These are phyloP conservation scores for Pythium sukuiense DNA, from an alignment of 352 stramenopile genomes.

Conservation along the genomic window DNA sequence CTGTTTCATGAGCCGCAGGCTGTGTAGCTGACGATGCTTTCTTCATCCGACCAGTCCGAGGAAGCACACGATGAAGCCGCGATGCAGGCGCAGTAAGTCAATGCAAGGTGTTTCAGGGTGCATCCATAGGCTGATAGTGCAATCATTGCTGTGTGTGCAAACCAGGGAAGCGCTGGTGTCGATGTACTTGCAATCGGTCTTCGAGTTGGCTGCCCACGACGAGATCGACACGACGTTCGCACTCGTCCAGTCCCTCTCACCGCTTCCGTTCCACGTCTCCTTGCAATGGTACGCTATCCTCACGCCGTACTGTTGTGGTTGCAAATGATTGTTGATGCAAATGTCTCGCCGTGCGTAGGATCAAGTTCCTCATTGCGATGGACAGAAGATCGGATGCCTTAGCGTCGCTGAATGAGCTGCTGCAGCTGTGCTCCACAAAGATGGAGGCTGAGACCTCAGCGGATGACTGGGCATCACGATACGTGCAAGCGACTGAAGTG, in stretches of 20 bases:
- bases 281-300: conserved; percentile 43
- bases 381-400: conserved; percentile 35
- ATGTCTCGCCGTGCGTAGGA: conserved; percentile 23
- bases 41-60: background rate
- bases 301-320: background rate
- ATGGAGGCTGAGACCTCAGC: background rate
- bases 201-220: conserved; percentile 55
- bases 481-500: conserved; percentile 33
- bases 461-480: conserved; percentile 5
- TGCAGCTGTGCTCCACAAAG: conserved; percentile 21
- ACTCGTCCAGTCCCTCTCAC: conserved; percentile 42
- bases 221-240: conserved; percentile 51
- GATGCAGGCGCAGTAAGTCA: conserved; percentile 17
- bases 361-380: conserved; percentile 71
- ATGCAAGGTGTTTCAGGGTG: background rate
- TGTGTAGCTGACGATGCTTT: background rate
- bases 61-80: conserved; percentile 9
- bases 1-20: background rate
- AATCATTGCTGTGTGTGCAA: background rate
- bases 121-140: background rate
- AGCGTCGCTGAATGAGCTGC: conserved; percentile 31
- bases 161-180: conserved; percentile 56
- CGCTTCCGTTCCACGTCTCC: conserved; percentile 38
- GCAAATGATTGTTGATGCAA: background rate
- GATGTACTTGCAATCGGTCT: conserved; percentile 66